Percentiles rank a stretch among this genome's conserved stretches.
Conservation (phyloP, 2,329 filamentous ascomycete genomes). For the Ophidiomyces ophidiicola region DNA sequence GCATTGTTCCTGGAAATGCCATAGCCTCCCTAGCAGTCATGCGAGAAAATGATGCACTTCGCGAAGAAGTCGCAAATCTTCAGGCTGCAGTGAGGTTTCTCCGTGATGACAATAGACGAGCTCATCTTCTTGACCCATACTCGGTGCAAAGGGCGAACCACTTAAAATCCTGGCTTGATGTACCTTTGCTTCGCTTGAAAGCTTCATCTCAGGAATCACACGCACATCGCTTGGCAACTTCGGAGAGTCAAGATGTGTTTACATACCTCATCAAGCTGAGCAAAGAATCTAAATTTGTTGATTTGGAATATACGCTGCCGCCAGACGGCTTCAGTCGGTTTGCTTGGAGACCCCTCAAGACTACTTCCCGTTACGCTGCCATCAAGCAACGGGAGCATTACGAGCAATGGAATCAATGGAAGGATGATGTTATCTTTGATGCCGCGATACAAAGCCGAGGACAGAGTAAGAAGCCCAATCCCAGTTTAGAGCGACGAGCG, state of each 20-base stretch:
- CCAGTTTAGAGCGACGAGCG: not conserved
- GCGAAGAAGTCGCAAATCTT: slow-evolving; percentile 33
- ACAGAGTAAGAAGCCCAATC: slow-evolving; percentile 14
- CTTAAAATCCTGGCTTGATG: slow-evolving; percentile 34
- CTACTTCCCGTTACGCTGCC: slow-evolving; percentile 33
- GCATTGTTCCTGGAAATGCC: slow-evolving; percentile 23
- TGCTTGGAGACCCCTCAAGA: slow-evolving; percentile 33
- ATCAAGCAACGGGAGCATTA: slow-evolving; percentile 36
- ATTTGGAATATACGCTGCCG: slow-evolving; percentile 28
- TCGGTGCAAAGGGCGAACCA: slow-evolving; percentile 31
- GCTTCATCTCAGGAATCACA: slow-evolving; percentile 23
- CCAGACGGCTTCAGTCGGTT: slow-evolving; percentile 21
- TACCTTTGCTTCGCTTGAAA: slow-evolving; percentile 26
- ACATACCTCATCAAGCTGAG: slow-evolving; percentile 33
- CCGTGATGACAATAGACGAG: slow-evolving; percentile 34
- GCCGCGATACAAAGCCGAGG: slow-evolving; percentile 31
- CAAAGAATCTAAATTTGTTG: slow-evolving; percentile 30
- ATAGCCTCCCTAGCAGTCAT: slow-evolving; percentile 32
- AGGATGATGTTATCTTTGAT: slow-evolving; percentile 29
- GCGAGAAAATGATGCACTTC: slow-evolving; percentile 34
- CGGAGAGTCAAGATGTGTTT: slow-evolving; percentile 34
- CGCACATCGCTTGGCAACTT: slow-evolving; percentile 24
- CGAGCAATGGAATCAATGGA: slow-evolving; percentile 37
- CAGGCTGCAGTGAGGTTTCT: slow-evolving; percentile 38
- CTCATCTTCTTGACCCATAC: slow-evolving; percentile 31